These are phyloP conservation scores for Luffa aegyptiaca DNA, from an alignment of 306 rosid genomes.

Conservation along the genomic window DNA sequence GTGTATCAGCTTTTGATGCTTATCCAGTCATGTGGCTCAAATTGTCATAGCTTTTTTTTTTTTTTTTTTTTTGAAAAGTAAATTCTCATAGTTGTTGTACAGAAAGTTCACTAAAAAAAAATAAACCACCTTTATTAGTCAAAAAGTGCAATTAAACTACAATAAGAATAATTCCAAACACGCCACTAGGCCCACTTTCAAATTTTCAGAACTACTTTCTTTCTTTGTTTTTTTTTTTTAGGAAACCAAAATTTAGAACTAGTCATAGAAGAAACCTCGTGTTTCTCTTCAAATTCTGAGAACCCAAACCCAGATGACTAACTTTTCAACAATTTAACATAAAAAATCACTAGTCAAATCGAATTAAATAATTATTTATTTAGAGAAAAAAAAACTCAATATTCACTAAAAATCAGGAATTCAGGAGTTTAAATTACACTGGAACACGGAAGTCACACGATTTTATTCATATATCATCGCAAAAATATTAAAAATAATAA, in stretches of 20 bases:
- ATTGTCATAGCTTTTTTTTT: too few species aligned
- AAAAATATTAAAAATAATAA: not conserved
- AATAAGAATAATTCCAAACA: not conserved
- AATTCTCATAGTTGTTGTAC: not conserved
- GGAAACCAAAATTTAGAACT: too few species aligned
- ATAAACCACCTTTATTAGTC: not conserved
- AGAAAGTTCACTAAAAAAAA: not conserved
- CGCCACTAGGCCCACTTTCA: too few species aligned
- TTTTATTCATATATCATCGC: not conserved
- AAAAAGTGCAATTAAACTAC: not conserved
- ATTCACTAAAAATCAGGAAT: too few species aligned
- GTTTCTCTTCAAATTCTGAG: too few species aligned
- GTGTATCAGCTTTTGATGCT: not conserved
- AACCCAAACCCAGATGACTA: too few species aligned
- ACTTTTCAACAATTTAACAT: too few species aligned
- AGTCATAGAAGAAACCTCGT: too few species aligned
- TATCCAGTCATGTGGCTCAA: not conserved
- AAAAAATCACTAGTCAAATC: not conserved
- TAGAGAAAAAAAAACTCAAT: too few species aligned
- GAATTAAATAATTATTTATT: not conserved
- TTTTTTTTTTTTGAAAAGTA: too few species aligned
- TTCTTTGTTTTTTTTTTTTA: too few species aligned
- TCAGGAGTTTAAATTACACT: not conserved
- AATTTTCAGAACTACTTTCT: too few species aligned
- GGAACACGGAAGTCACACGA: not conserved